These are phyloP conservation scores for Rubroshorea leprosula DNA, from an alignment of 345 rosid species.

Conservation along the genomic window DNA sequence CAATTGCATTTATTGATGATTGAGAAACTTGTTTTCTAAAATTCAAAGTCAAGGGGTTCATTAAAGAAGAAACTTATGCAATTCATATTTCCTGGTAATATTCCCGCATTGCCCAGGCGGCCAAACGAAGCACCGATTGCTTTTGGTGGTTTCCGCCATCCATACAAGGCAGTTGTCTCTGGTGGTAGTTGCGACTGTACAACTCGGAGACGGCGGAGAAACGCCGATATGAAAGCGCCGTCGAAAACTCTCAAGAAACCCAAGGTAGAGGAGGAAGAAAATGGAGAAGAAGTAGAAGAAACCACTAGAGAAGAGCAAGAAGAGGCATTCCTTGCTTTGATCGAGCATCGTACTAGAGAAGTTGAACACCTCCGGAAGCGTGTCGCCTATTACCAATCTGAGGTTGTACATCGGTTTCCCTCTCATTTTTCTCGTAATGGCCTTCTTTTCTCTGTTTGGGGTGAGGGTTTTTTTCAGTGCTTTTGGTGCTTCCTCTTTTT, in stretches of 20 bases:
- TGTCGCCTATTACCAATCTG: conserved; percentile 59
- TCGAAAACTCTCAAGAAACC: conserved; percentile 15
- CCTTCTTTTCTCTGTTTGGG: not conserved
- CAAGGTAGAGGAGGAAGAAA: conserved; percentile 19
- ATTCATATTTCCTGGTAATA: no score
- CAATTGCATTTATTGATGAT: no score
- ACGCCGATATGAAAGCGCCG: conserved; percentile 3
- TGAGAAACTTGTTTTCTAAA: no score
- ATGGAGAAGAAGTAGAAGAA: conserved; percentile 21
- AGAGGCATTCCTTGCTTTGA: conserved; percentile 62
- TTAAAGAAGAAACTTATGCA: no score
- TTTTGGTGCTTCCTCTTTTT: not conserved
- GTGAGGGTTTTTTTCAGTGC: not conserved
- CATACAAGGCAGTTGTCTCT: not conserved
- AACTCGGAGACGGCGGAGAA: not conserved
- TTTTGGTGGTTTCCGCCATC: no score
- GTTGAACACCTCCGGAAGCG: conserved; percentile 58
- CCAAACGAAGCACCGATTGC: no score
- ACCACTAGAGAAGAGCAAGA: conserved; percentile 50
- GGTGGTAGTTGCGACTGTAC: no score
- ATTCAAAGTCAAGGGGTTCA: no score
- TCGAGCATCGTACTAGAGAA: conserved; percentile 66
- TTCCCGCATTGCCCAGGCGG: no score
- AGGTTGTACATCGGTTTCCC: conserved; percentile 29
- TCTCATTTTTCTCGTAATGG: not conserved